These are phyloP conservation scores for Talaromyces rugulosus DNA, from an alignment of 2,329 filamentous ascomycete species.

Conservation along the genomic window DNA sequence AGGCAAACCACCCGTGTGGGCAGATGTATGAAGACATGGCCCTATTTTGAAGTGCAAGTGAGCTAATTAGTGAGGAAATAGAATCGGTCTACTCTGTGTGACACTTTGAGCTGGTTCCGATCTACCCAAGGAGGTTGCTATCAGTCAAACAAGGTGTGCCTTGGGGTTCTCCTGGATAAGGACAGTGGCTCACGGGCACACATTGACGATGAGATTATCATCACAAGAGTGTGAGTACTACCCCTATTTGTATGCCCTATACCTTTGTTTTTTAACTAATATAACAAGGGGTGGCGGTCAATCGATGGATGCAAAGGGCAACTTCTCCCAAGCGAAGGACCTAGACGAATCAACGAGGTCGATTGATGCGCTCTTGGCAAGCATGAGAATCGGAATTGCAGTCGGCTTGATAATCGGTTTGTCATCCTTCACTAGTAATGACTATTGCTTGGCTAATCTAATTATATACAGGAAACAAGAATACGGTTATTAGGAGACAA, in stretches of 20 bases:
- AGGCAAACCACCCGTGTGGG: constrained; percentile 52
- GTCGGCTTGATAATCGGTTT: constrained; percentile 55
- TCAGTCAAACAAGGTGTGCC: constrained; percentile 44
- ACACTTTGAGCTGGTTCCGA: constrained; percentile 60
- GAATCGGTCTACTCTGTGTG: constrained; percentile 57
- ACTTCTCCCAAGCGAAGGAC: constrained; percentile 45
- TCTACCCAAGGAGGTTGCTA: constrained; percentile 60
- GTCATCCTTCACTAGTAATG: constrained; percentile 14
- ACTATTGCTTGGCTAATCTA: constrained; percentile 3
- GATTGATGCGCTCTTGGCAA: constrained; percentile 43
- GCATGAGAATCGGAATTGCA: constrained; percentile 44
- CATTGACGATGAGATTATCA: constrained; percentile 58
- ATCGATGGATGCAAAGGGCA: constrained; percentile 42
- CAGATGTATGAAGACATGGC: constrained; percentile 33
- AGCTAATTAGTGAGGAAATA: constrained; percentile 6
- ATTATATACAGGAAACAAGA: constrained; percentile 46
- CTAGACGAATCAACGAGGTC: constrained; percentile 37
- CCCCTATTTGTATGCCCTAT: neutral
- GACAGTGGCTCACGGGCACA: constrained; percentile 53
- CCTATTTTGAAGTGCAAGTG: neutral
- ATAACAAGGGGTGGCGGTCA: constrained; percentile 51
- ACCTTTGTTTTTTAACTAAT: constrained; percentile 16
- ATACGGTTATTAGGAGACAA: constrained; percentile 45
- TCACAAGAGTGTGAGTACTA: constrained; percentile 55
- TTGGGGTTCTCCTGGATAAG: constrained; percentile 58